phyloP scores from a whole-genome alignment of 1,139 yeast genomes.

The Hansenula sp. region DNA sequence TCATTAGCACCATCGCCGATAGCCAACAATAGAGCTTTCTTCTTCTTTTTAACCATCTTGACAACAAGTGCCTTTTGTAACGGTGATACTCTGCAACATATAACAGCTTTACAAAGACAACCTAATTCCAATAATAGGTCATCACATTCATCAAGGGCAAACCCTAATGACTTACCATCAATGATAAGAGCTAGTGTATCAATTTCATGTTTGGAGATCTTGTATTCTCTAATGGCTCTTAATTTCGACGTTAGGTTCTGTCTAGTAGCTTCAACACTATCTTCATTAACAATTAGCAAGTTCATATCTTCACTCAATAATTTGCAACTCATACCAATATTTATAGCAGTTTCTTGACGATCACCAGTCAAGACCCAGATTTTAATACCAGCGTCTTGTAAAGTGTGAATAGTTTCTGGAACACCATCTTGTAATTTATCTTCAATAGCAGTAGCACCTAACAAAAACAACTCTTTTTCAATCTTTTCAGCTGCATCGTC shows the following conservation, averaged over 20 bases:
- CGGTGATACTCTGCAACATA: constrained; percentile 97
- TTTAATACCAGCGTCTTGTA: constrained; percentile 95
- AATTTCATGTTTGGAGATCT: constrained; percentile 59
- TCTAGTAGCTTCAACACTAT: constrained; percentile 67
- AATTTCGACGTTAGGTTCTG: constrained; percentile 72
- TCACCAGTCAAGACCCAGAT: constrained; percentile 99
- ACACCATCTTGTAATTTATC: constrained; percentile 98
- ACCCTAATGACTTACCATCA: constrained; percentile 88
- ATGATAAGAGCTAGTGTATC: constrained; percentile 87
- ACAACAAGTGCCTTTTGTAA: constrained; percentile 96
- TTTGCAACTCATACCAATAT: constrained; percentile 97
- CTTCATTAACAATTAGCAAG: constrained; percentile 83
- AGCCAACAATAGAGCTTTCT: constrained; percentile 77
- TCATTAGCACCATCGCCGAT: constrained; percentile 99
- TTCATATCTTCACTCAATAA: constrained; percentile 95
- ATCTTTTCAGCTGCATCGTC: constrained; percentile 85
- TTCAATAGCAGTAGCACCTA: constrained; percentile 98
- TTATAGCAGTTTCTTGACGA: constrained; percentile 98
- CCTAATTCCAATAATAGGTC: constrained; percentile 78
- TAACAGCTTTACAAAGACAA: constrained; percentile 86
- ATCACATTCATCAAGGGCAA: constrained; percentile 83
- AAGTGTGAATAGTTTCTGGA: constrained; percentile 91
- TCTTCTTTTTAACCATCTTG: constrained; percentile 79
- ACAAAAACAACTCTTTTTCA: constrained; percentile 70
- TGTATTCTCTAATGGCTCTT: constrained; percentile 68